phyloP scores from a whole-genome alignment of 1,284 basidiomycete species.

The Papiliotrema terrestris region DNA sequence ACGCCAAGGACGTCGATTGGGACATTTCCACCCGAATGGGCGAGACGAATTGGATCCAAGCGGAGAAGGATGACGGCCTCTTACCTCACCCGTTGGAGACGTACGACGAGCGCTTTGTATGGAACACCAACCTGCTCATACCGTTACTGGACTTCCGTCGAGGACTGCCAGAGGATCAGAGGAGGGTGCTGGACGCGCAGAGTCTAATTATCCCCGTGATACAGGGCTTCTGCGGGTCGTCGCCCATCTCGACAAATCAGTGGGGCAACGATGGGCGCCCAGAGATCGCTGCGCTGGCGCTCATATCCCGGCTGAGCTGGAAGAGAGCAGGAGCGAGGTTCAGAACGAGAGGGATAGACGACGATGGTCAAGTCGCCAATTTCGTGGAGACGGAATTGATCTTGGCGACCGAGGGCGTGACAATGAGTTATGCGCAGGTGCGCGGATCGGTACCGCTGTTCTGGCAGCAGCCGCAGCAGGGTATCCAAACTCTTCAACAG shows the following conservation, averaged over 20 bases:
- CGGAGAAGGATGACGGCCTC: slow-evolving; percentile 11
- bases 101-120: slow-evolving; percentile 71
- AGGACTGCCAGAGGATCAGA: slow-evolving; percentile 49
- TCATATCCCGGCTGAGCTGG: slow-evolving; percentile 86
- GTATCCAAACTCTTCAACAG: slow-evolving; percentile 79
- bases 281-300: slow-evolving; percentile 57
- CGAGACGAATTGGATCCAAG: slow-evolving; percentile 57
- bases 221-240: slow-evolving; percentile 78
- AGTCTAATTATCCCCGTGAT: slow-evolving; percentile 67
- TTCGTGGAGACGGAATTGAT: slow-evolving; percentile 97
- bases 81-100: slow-evolving; percentile 55
- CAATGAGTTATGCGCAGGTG: slow-evolving; percentile 86
- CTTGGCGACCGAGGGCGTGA: slow-evolving; percentile 76
- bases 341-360: slow-evolving; percentile 95
- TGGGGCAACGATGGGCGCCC: slow-evolving; percentile 50
- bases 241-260: slow-evolving; percentile 52
- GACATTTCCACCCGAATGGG: slow-evolving; percentile 81
- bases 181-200: slow-evolving; percentile 41
- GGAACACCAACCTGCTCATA: slow-evolving; percentile 41
- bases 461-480: slow-evolving; percentile 89
- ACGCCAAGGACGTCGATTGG: slow-evolving; percentile 74
- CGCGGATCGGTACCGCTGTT: slow-evolving; percentile 95
- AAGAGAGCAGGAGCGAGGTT: slow-evolving; percentile 96
- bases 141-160: slow-evolving; percentile 44
- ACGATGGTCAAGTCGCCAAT: slow-evolving; percentile 95